phyloP scores from a whole-genome alignment of 805 yeast genomes.

The Isabelozyma heimii region DNA sequence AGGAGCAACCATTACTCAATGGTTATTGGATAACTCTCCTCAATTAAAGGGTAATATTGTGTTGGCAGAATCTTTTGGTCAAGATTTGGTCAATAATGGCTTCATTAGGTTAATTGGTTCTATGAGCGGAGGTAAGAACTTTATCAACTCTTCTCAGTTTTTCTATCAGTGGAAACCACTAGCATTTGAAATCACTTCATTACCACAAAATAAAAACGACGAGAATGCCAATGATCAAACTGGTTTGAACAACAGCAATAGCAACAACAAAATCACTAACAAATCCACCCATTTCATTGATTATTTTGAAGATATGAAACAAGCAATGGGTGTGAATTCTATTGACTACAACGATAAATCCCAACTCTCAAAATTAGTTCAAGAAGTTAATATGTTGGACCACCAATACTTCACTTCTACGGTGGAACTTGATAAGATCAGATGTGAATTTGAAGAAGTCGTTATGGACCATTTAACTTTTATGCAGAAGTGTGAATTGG shows the following conservation, averaged over 20 bases:
- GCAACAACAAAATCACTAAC: conserved; percentile 1
- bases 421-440: conserved; percentile 54
- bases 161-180: conserved; percentile 78
- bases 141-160: conserved; percentile 73
- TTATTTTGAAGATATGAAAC: conserved; percentile 43
- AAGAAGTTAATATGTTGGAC: conserved; percentile 62
- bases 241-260: neutral
- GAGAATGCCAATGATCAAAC: neutral
- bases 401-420: conserved; percentile 45
- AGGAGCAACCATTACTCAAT: conserved; percentile 59
- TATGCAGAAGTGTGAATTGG: conserved; percentile 81
- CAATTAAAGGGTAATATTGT: conserved; percentile 47
- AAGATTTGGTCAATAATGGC: conserved; percentile 60
- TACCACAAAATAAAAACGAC: conserved; percentile 8
- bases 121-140: conserved; percentile 46
- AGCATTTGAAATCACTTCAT: conserved; percentile 51
- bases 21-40: conserved; percentile 49
- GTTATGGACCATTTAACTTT: conserved; percentile 69
- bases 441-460: conserved; percentile 74
- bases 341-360: conserved; percentile 50
- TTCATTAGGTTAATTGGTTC: conserved; percentile 65
- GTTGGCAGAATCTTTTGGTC: conserved; percentile 72
- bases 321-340: conserved; percentile 41
- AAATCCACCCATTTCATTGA: conserved; percentile 16
- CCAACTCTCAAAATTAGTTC: conserved; percentile 47